Evolutionary conservation across 1,284 basidiomycete species (phyloP), one percentile per base, ranked within the genome.

Genomic region (Entoloma clypeatum): DNA sequence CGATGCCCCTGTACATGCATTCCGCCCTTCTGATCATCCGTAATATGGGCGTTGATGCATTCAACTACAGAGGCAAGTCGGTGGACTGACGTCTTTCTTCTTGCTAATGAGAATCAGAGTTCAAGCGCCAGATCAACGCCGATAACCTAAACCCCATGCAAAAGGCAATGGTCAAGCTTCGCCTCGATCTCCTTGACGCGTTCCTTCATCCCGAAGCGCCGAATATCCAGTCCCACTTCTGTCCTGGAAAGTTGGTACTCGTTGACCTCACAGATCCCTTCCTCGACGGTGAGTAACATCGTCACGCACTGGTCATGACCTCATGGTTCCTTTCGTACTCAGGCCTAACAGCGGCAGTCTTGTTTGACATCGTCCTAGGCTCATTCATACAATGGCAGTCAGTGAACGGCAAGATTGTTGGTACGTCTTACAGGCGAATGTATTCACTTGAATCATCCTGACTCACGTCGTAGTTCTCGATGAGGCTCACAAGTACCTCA

Each of bases 191-290:
- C 18, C 31, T 52, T 24, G 50, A 52, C 33, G 40, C 40, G 3
- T 50, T 44, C 28, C 31, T 52, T 33, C 33, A 37, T n/a, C 36
- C 33, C 11, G 32, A 27, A 29, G 41, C 41, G 10, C 44, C 18
- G 19, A 28, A 30, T n/a, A 30, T 51, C 18, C 33, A 46, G 14
- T 51, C 50, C 7, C 43, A 46, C 36, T 51, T 51, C 30, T 24
- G 29, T 45, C 28, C 40, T 23, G 49, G 49, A 19, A 45, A 45
- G 36, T 36, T 51, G 22, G 49, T 51, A 27, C 38, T 51, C 3
- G 44, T 51, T 27, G 49, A 51, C 24, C 44, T 51, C 33, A 51
- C 47, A n/a, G 47, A 51, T 37, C 49, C 49, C 11, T 51, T 51
- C 41, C 38, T 51, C 18, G 49, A 51, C 35, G 43, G 49, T 51